Evolutionary conservation across 345 rosid species (phyloP).

Genomic region (Streptanthus diversifolius): DNA sequence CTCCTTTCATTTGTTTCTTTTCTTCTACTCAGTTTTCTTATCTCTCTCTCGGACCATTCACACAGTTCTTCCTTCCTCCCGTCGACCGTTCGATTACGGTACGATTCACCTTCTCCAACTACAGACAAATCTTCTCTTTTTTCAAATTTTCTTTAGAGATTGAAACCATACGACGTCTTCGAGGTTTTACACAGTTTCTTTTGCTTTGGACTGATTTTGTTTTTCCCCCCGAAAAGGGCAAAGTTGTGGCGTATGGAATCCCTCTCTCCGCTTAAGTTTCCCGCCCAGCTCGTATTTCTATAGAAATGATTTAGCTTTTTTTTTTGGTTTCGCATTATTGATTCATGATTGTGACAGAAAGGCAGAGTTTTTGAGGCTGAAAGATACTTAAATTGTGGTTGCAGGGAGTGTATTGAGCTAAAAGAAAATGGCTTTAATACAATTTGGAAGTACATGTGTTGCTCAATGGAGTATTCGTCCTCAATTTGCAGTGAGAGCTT

Average conservation of each 20-base stretch:
- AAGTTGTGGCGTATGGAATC: neutral
- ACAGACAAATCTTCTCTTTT: neutral
- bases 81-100: constrained; percentile 21
- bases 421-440: constrained; percentile 57
- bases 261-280: neutral
- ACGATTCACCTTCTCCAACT: neutral
- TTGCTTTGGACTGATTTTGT: neutral
- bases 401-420: constrained; percentile 14
- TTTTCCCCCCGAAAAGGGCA: neutral
- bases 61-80: neutral
- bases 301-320: neutral
- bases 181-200: neutral
- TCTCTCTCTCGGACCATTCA: neutral
- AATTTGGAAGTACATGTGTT: constrained; percentile 65
- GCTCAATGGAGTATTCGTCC: constrained; percentile 77
- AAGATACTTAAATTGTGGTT: neutral
- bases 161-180: neutral
- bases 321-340: neutral
- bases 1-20: constrained; percentile 28
- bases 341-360: neutral
- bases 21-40: constrained; percentile 4
- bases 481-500: constrained; percentile 43
- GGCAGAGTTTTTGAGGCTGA: neutral
- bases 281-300: neutral
- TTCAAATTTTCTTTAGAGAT: neutral